phyloP scores from a whole-genome alignment of 2,329 filamentous ascomycete species.

The Fusarium sp. region DNA sequence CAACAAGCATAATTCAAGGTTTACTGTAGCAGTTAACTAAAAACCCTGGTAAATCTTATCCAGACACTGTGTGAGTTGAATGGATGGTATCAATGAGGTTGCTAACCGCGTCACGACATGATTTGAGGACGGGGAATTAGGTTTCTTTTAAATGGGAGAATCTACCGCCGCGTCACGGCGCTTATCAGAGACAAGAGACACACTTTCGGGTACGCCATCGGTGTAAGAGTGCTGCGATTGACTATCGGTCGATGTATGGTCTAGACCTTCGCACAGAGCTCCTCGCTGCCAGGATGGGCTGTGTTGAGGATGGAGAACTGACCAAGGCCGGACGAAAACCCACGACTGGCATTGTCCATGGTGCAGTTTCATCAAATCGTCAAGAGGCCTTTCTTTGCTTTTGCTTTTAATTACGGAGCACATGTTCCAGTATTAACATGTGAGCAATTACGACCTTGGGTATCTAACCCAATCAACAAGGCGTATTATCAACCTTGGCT shows the following conservation, averaged over 20 bases:
- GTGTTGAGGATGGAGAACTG: conserved; percentile 7
- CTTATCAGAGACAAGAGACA: conserved; percentile 12
- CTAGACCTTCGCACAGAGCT: conserved; percentile 28
- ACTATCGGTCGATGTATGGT: conserved; percentile 8
- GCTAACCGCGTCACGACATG: conserved; percentile 30
- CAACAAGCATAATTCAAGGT: conserved; percentile 15
- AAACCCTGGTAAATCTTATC: conserved; percentile 15
- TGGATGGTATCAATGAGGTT: conserved; percentile 9
- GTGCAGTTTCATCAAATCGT: conserved; percentile 8
- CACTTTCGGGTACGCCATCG: conserved; percentile 6
- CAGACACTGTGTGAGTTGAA: conserved; percentile 4
- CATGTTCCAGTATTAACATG: conserved; percentile 11
- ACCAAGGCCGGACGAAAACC: conserved; percentile 16
- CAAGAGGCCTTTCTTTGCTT: not conserved
- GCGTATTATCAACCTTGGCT: conserved; percentile 26
- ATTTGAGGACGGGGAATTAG: not conserved
- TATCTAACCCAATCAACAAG: conserved; percentile 15
- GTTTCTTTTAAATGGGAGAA: not conserved
- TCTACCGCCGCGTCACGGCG: conserved; percentile 9
- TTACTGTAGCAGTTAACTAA: conserved; percentile 7
- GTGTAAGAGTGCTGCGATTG: conserved; percentile 6
- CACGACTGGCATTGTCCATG: conserved; percentile 3
- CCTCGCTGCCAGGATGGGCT: conserved; percentile 14
- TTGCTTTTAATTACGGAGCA: conserved; percentile 20
- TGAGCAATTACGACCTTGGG: conserved; percentile 6